Percentiles rank a stretch among this genome's conserved stretches.
Conservation (phyloP, 192 early-diverging fungal species). For the Backusella circina region DNA sequence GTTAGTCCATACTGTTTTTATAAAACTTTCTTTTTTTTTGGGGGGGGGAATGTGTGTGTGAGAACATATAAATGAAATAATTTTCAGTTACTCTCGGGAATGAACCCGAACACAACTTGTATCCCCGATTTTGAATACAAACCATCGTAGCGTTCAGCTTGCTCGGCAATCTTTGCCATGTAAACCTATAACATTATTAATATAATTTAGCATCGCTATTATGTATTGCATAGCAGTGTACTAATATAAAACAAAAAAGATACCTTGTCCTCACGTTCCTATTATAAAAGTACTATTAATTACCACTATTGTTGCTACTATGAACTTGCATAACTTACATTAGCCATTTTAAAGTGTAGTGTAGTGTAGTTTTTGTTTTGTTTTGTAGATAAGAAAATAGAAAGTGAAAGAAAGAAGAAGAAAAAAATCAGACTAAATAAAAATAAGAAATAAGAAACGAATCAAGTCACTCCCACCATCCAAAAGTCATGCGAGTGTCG, state of each 20-base stretch:
- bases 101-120: constrained; percentile 1
- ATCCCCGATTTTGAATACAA: constrained; percentile 22
- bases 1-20: neutral
- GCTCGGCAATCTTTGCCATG: constrained; percentile 99
- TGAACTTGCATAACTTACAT: neutral
- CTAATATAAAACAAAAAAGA: neutral
- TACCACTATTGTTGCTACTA: neutral
- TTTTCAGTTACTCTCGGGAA: constrained; percentile 2
- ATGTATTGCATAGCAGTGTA: neutral
- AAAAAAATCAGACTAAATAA: neutral
- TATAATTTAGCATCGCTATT: neutral
- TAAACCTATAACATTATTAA: constrained; percentile 63
- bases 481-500: constrained; percentile 2
- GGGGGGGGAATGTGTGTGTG: neutral
- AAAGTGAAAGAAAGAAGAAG: constrained; percentile 1
- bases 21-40: neutral
- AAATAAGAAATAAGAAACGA: neutral
- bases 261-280: constrained; percentile 25
- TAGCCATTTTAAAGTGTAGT: constrained; percentile 6
- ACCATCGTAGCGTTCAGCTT: constrained; percentile 99
- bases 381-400: neutral
- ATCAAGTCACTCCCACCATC: neutral
- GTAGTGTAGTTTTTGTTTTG: neutral
- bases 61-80: neutral
- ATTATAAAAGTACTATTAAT: neutral